These are phyloP conservation scores for Cytospora piceae DNA, from an alignment of 2,329 filamentous ascomycete species.

Conservation along the genomic window DNA sequence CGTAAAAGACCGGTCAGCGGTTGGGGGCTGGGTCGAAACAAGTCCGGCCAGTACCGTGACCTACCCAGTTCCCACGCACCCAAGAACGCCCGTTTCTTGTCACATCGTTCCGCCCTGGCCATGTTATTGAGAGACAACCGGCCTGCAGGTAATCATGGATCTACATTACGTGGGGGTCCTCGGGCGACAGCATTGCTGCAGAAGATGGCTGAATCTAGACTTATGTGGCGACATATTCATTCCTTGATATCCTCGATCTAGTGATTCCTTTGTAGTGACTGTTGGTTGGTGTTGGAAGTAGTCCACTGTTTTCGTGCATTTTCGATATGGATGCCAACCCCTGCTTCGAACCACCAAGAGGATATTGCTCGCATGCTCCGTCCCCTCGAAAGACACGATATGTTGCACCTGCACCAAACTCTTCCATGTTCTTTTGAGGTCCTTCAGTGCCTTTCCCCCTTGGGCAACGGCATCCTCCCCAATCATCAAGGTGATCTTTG, in stretches of 20 bases:
- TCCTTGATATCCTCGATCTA: not conserved
- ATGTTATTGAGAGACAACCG: not conserved
- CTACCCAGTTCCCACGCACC: not conserved
- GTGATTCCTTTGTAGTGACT: not conserved
- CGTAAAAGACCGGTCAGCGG: slow-evolving; percentile 1
- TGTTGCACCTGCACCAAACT: not conserved
- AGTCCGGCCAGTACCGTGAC: slow-evolving; percentile 6
- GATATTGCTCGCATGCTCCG: not conserved
- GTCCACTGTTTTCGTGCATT: not conserved
- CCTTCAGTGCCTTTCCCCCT: not conserved
- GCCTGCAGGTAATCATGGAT: not conserved
- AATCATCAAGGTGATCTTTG: not conserved
- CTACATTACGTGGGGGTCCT: not conserved
- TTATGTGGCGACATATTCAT: not conserved
- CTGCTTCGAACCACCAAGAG: not conserved
- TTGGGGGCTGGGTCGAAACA: not conserved
- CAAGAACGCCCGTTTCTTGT: not conserved
- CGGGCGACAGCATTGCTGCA: not conserved
- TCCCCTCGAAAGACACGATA: not conserved
- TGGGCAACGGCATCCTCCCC: not conserved
- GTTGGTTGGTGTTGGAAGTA: not conserved
- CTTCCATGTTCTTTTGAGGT: not conserved
- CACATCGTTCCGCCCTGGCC: not conserved
- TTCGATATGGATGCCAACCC: not conserved
- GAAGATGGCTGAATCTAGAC: not conserved